These are phyloP conservation scores for Pharnaceum exiguum DNA, from an alignment of 148 eudicot genomes.

Conservation along the genomic window DNA sequence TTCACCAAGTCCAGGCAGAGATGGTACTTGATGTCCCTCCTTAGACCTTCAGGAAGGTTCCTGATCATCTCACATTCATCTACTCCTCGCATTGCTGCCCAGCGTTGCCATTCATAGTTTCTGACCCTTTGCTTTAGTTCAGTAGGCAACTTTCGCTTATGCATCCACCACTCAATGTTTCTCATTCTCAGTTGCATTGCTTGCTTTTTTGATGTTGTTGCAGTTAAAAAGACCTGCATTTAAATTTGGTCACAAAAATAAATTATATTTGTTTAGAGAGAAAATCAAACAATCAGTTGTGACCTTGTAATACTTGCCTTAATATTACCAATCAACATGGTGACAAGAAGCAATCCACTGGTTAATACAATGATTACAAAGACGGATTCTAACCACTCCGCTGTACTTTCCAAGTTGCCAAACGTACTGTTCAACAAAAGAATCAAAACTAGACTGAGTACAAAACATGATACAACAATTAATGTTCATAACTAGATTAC, in stretches of 20 bases:
- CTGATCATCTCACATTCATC: conserved; percentile 91
- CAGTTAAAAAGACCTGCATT: conserved; percentile 74
- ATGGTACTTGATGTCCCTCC: conserved; percentile 90
- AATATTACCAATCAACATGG: conserved; percentile 94
- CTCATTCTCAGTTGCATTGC: conserved; percentile 92
- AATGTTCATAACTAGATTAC: neutral
- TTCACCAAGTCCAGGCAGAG: conserved; percentile 83
- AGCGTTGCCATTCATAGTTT: conserved; percentile 79
- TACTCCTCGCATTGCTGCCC: conserved; percentile 99
- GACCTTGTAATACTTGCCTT: conserved; percentile 43
- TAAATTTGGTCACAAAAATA: neutral
- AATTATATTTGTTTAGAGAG: neutral
- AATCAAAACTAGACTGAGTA: no score
- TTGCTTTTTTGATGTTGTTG: conserved; percentile 91
- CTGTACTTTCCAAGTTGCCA: conserved; percentile 89
- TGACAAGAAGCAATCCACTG: conserved; percentile 77
- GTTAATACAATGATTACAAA: conserved; percentile 84
- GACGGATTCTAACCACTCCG: conserved; percentile 81
- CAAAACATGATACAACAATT: neutral
- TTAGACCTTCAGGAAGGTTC: conserved; percentile 86
- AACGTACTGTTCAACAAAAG: conserved; percentile 56
- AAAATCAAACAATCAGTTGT: neutral
- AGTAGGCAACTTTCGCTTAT: conserved; percentile 59
- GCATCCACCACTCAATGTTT: conserved; percentile 98
- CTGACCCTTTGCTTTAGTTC: conserved; percentile 72